A percentile compares a stretch with the other conserved stretches of the same genome.
These are phyloP conservation scores for Trichoderma atroviride DNA, from an alignment of 2,329 filamentous ascomycete species.

Conservation along the genomic window DNA sequence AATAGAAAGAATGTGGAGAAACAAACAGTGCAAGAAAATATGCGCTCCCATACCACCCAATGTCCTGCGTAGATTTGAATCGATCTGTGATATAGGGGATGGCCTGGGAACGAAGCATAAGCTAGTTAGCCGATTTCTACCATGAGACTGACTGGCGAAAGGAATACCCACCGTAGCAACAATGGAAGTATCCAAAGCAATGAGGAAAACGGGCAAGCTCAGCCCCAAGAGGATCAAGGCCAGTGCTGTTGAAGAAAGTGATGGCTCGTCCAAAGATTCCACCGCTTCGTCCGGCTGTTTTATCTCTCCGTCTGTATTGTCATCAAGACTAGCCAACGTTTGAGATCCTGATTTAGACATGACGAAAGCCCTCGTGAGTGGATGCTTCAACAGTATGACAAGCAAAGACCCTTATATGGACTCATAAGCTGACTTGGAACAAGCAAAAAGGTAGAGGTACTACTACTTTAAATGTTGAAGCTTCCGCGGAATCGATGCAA, in stretches of 20 bases:
- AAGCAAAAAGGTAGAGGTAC: neutral
- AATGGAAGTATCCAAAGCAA: neutral
- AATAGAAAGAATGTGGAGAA: neutral
- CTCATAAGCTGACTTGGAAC: neutral
- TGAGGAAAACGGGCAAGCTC: neutral
- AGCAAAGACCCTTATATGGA: neutral
- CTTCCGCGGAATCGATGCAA: neutral
- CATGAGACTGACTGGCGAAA: neutral
- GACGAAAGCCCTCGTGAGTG: neutral
- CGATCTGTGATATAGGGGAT: neutral
- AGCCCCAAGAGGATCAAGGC: neutral
- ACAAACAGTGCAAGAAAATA: neutral
- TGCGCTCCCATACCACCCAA: neutral
- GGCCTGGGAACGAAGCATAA: neutral
- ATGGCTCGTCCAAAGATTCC: neutral
- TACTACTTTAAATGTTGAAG: neutral
- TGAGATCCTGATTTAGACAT: neutral
- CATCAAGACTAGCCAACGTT: neutral
- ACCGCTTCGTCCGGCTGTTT: neutral
- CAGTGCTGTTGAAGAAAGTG: neutral
- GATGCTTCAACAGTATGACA: neutral
- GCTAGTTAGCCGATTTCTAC: neutral
- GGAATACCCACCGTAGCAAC: neutral
- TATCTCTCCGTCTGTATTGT: neutral
- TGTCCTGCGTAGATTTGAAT: neutral